Conservation (phyloP, 2,329 filamentous ascomycete species). For the Colletotrichum scovillei region DNA sequence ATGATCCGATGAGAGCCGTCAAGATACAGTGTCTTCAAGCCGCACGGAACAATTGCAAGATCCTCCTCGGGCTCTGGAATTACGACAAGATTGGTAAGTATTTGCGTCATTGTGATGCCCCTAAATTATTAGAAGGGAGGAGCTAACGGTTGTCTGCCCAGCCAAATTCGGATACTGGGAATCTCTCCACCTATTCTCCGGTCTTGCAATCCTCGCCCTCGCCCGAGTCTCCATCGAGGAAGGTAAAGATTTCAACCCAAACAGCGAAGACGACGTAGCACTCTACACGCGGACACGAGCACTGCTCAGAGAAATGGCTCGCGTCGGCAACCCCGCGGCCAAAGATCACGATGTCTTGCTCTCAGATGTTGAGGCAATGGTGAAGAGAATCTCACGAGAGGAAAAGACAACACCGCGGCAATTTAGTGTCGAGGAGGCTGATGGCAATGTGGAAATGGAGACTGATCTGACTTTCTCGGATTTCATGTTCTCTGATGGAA, state of each 20-base stretch:
- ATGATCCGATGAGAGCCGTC: background rate
- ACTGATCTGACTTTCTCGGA: background rate
- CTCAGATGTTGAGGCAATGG: constrained; percentile 34
- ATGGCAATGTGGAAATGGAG: background rate
- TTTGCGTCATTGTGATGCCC: too few species aligned
- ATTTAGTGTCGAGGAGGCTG: background rate
- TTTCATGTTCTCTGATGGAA: background rate
- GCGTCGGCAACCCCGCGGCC: constrained; percentile 29
- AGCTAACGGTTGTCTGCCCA: background rate
- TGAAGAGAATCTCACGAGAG: background rate
- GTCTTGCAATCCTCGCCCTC: constrained; percentile 37
- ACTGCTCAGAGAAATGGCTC: constrained; percentile 33
- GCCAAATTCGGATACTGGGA: constrained; percentile 42
- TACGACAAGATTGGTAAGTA: constrained; percentile 33
- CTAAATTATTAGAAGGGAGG: background rate
- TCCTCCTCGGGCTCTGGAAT: constrained; percentile 22
- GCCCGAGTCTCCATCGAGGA: constrained; percentile 9
- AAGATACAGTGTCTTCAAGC: constrained; percentile 31
- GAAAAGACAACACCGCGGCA: background rate
- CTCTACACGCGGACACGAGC: constrained; percentile 27
- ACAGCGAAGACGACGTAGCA: background rate
- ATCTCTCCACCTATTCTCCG: constrained; percentile 41
- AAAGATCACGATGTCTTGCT: constrained; percentile 35
- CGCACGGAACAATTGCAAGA: constrained; percentile 32
- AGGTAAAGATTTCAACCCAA: background rate